Evolutionary conservation across 139 green algal species (phyloP).

Genomic region (Pleodorina starrii): DNA sequence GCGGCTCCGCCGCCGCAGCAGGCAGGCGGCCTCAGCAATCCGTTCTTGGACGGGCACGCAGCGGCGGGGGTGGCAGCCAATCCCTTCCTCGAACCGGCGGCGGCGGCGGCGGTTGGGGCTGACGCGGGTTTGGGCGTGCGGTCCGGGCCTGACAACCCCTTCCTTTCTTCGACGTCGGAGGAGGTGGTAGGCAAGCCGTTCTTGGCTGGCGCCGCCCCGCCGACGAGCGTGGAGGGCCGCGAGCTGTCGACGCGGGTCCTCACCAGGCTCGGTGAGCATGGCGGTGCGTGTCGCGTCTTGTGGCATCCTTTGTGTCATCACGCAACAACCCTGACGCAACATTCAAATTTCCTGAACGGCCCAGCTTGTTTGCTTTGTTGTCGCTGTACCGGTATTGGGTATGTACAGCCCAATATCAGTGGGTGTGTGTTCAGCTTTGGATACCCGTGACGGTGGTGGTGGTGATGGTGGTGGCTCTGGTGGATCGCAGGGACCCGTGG

Average conservation of each 20-base stretch:
- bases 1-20: no score
- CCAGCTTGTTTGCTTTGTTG: no score
- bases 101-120: not conserved
- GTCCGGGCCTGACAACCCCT: constrained; percentile 35
- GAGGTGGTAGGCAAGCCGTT: not conserved
- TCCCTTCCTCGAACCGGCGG: not conserved
- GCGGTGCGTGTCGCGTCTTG: no score
- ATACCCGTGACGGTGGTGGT: no score
- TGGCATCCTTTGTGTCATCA: no score
- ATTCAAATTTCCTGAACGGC: no score
- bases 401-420: no score
- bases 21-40: not conserved
- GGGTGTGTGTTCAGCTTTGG: no score
- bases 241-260: not conserved
- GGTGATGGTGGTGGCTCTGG: not conserved
- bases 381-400: no score
- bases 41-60: not conserved
- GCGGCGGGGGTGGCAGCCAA: not conserved
- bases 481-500: not conserved
- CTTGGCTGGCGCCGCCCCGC: not conserved
- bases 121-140: no score
- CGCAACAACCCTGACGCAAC: no score
- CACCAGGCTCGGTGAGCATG: not conserved
- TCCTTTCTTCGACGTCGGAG: not conserved
- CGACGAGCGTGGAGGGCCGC: not conserved